Base-by-base conservation (phyloP, 805 yeast genomes). In the Yarrowia sp. region DNA sequence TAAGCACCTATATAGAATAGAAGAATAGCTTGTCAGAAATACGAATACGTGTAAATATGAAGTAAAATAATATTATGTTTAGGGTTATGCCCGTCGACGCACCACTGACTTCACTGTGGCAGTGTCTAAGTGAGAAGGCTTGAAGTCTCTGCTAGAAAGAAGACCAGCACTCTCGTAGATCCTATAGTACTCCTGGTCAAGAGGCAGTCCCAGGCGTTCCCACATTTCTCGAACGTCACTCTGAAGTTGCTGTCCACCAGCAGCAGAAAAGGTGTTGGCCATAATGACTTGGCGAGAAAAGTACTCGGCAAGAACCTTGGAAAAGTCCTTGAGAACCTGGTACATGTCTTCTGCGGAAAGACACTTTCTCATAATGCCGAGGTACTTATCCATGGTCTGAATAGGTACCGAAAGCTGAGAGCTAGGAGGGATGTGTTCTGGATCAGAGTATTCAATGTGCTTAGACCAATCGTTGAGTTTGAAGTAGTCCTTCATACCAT, bases 201-300 rank as follows among this genome's bases (percentile, higher is more conserved):
- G 32, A 2, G 64, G 64, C 13, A 60, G 15, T 8, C 15, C 15
- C 13, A 60, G 31, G 17, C 44, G 42, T 1, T 44, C 10, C 71
- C 80, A 77, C 9, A 81, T 35, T 31, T 67, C 69, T 3, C 68
- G 66, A 8, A 78, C 66, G 65, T 80, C 82, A 4, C 61, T 65
- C 8, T 66, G 66, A 22, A 81, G 70, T 61, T 76, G 78, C 9
- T 39, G 13, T 1, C 79, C 81, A 5, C 82, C 81, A 8, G 47
- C 36, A 5, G 36, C 31, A 13, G 72, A 71, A 69, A 81, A 81
- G 53, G 68, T 71, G 66, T 77, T 77, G 8, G 78, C 77, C 67
- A 74, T 74, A 9, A 80, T 71, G 13, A 81, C 73, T 60, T 76
- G 75, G 33, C 71, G 74, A 71, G 77, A 78, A 57, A 81, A 71